phyloP scores from a whole-genome alignment of 2,329 filamentous ascomycete species.

The Calonectria henricotiae region DNA sequence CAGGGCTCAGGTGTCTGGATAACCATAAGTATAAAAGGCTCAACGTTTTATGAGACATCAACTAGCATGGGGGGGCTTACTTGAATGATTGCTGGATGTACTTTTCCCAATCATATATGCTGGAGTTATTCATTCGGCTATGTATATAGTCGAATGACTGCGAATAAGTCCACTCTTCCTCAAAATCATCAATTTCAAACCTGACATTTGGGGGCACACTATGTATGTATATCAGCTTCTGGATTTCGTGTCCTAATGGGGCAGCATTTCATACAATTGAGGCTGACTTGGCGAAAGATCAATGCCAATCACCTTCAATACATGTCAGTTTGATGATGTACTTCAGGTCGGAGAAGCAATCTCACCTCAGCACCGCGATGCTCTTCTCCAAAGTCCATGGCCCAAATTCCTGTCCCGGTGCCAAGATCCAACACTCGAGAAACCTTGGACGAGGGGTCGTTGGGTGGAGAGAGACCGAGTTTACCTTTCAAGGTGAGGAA shows the following conservation, averaged over 20 bases:
- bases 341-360: no score
- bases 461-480: constrained; percentile 19
- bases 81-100: constrained; percentile 21
- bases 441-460: constrained; percentile 1
- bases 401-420: constrained; percentile 25
- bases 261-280: constrained; percentile 5
- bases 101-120: constrained; percentile 12
- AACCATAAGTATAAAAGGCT: not conserved
- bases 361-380: constrained; percentile 16
- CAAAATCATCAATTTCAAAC: constrained; percentile 30
- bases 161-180: constrained; percentile 18
- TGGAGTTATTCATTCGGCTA: constrained; percentile 30
- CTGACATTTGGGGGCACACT: constrained; percentile 26
- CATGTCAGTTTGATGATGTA: not conserved
- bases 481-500: constrained; percentile 20
- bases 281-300: constrained; percentile 35
- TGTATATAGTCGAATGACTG: constrained; percentile 29
- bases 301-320: constrained; percentile 20
- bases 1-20: constrained; percentile 42
- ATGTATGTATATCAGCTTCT: not conserved
- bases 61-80: not conserved
- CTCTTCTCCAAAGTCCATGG: constrained; percentile 27
- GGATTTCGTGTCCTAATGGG: no score
- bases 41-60: not conserved
- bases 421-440: constrained; percentile 19